Conservation (phyloP, 257 asterid genomes). For the Jasminum sambac region DNA sequence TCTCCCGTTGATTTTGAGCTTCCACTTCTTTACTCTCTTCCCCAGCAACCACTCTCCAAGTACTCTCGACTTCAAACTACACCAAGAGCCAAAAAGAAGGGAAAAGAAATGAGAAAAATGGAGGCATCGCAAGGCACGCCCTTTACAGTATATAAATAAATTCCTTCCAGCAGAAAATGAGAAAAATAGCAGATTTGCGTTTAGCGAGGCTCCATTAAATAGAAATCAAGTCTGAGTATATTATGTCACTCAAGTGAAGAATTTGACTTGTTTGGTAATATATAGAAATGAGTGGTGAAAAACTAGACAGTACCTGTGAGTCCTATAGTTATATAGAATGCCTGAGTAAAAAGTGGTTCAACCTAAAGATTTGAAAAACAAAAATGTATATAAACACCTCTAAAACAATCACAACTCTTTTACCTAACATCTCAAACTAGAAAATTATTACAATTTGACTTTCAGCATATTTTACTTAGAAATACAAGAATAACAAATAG, state of each 20-base stretch:
- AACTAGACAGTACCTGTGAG: too few species aligned
- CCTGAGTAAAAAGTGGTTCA: too few species aligned
- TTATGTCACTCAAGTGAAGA: not conserved
- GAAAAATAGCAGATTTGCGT: not conserved
- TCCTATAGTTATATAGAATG: too few species aligned
- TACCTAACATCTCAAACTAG: not conserved
- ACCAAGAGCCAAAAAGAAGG: constrained; percentile 2
- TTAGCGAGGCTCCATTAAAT: not conserved
- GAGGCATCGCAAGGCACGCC: constrained; percentile 15
- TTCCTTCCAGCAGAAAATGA: not conserved
- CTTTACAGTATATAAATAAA: not conserved
- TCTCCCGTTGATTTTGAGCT: constrained; percentile 60
- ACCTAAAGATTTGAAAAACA: too few species aligned
- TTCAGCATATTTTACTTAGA: not conserved
- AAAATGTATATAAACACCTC: too few species aligned
- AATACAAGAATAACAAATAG: not conserved
- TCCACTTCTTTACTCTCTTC: constrained; percentile 81
- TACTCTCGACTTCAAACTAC: constrained; percentile 55
- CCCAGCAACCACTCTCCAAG: constrained; percentile 77
- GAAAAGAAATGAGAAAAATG: not conserved
- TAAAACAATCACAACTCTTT: not conserved
- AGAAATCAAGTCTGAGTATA: not conserved
- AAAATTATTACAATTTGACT: not conserved
- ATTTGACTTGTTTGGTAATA: not conserved
- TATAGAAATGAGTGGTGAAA: too few species aligned